phyloP scores from a whole-genome alignment of 805 yeast species.

The Candida germanica region DNA sequence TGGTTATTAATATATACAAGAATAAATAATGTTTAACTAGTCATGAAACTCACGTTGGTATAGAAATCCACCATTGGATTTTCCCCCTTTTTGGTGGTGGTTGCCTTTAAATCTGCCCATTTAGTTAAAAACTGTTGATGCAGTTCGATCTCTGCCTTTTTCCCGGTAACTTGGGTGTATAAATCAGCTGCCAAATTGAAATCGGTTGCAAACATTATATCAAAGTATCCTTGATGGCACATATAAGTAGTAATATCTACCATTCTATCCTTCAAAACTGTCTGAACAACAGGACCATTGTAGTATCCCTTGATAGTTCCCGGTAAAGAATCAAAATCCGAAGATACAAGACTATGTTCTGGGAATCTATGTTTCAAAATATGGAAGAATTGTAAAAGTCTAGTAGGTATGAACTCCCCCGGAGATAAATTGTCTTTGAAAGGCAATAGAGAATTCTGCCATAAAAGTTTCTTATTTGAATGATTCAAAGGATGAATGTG shows the following conservation, averaged over 20 bases:
- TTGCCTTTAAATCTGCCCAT: conserved; percentile 69
- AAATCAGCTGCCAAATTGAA: conserved; percentile 59
- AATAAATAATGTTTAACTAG: conserved; percentile 2
- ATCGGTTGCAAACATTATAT: conserved; percentile 84
- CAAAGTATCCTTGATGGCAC: conserved; percentile 84
- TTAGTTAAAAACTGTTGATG: conserved; percentile 63
- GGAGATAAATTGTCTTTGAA: conserved; percentile 63
- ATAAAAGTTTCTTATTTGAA: conserved; percentile 36
- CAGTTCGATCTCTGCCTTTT: conserved; percentile 47
- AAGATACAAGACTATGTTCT: conserved; percentile 65
- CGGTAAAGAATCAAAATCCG: conserved; percentile 62
- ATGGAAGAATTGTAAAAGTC: conserved; percentile 62
- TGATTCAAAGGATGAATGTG: conserved; percentile 60
- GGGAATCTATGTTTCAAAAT: conserved; percentile 66
- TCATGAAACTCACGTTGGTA: conserved; percentile 66
- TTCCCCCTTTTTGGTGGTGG: conserved; percentile 74
- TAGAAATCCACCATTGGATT: conserved; percentile 81
- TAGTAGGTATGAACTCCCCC: conserved; percentile 81
- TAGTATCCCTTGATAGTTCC: conserved; percentile 51
- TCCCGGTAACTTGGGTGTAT: conserved; percentile 64
- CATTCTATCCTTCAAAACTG: conserved; percentile 64
- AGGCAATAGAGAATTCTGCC: conserved; percentile 57
- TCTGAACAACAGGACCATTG: conserved; percentile 77
- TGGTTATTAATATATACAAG: not conserved
- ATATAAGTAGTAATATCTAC: conserved; percentile 69